Percentiles rank a stretch among this genome's conserved stretches.
These are phyloP conservation scores for Cinnamomum chago DNA, from an alignment of 164 flowering plant species.

Conservation along the genomic window DNA sequence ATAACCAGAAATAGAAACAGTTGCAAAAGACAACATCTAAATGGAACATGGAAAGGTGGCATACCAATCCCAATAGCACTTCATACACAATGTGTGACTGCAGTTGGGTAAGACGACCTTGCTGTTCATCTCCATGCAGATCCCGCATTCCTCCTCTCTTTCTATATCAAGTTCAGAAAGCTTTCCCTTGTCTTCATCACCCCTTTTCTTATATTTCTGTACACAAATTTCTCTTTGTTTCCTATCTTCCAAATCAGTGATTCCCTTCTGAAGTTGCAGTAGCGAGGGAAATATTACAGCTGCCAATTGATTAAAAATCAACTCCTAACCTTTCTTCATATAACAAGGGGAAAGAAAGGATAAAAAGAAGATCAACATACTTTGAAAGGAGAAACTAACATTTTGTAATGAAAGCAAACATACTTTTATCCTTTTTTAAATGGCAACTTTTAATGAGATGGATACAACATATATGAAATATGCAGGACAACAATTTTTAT, in stretches of 20 bases:
- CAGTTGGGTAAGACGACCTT: conserved; percentile 80
- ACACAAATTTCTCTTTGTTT: conserved; percentile 68
- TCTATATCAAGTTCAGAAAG: conserved; percentile 65
- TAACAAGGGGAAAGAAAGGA: background rate
- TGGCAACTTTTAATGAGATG: no score
- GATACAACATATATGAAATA: background rate
- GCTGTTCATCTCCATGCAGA: conserved; percentile 78
- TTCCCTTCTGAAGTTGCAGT: conserved; percentile 80
- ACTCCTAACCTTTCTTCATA: background rate
- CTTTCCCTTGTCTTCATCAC: conserved; percentile 49
- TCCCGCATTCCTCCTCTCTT: conserved; percentile 89
- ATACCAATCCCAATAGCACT: conserved; percentile 79
- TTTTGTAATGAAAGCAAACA: no score
- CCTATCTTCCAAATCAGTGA: conserved; percentile 75
- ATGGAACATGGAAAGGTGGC: conserved; percentile 3
- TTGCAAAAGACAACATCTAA: background rate
- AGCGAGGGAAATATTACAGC: conserved; percentile 86
- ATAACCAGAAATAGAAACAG: background rate
- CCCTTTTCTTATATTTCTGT: conserved; percentile 50
- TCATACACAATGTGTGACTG: conserved; percentile 73
- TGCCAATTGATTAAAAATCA: conserved; percentile 17
- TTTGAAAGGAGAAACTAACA: background rate
- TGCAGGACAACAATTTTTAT: no score
- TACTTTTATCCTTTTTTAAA: no score
- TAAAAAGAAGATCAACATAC: background rate